These are phyloP conservation scores for Lactarius hatsudake DNA, from an alignment of 768 basidiomycete species.

Conservation along the genomic window DNA sequence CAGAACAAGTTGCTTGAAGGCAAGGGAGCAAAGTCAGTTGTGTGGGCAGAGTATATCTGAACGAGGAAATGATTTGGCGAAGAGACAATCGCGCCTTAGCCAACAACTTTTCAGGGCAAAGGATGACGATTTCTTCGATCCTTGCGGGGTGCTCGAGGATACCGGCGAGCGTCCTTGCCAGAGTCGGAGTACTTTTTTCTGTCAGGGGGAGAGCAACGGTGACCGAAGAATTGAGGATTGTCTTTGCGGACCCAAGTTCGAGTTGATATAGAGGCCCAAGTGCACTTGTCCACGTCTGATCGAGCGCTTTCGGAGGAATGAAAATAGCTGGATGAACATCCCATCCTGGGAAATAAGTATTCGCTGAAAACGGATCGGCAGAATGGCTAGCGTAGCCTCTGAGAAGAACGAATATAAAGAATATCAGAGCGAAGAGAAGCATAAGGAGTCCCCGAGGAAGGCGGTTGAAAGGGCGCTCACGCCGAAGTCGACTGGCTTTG, in stretches of 20 bases:
- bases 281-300: background rate
- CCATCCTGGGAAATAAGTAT: conserved; percentile 15
- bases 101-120: conserved; percentile 25
- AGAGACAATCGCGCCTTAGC: conserved; percentile 19
- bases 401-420: conserved; percentile 2
- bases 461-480: background rate
- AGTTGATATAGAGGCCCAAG: conserved; percentile 23
- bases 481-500: conserved; percentile 7
- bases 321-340: conserved; percentile 1
- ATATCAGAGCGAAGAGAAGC: background rate
- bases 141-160: conserved; percentile 8
- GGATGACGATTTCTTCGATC: conserved; percentile 18
- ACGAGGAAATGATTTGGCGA: conserved; percentile 12
- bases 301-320: background rate
- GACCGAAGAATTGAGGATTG: conserved; percentile 11
- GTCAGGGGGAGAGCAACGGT: conserved; percentile 18
- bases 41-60: background rate
- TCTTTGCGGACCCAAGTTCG: conserved; percentile 21
- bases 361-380: conserved; percentile 3
- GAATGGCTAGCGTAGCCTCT: background rate
- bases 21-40: conserved; percentile 20
- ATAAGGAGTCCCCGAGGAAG: background rate
- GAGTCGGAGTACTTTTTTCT: background rate
- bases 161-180: conserved; percentile 4
- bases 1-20: background rate